Percentiles rank a stretch among this genome's conserved stretches.
phyloP scores from a whole-genome alignment of 768 basidiomycete genomes.

The Termitomyces sp. region DNA sequence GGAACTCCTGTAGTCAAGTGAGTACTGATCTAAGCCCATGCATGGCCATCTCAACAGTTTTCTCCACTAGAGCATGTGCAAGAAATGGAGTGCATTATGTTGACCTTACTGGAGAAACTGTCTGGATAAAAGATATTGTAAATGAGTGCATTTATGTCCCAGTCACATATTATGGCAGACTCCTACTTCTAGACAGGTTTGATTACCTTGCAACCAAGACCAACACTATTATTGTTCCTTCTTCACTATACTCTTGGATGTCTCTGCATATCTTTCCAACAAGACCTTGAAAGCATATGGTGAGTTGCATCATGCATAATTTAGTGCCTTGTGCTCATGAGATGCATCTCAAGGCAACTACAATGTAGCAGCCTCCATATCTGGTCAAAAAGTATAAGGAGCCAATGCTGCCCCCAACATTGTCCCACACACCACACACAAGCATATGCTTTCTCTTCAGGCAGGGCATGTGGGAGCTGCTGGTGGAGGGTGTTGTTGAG shows the following conservation, averaged over 20 bases:
- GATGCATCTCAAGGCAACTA: constrained; percentile 13
- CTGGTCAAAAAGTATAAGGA: constrained; percentile 41
- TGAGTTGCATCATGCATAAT: neutral
- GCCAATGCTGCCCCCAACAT: too few species aligned
- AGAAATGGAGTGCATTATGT: constrained; percentile 75
- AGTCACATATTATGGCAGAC: neutral
- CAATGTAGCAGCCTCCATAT: constrained; percentile 52
- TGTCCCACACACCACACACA: too few species aligned
- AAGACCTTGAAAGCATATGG: constrained; percentile 52
- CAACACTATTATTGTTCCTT: constrained; percentile 71
- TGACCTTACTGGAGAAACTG: constrained; percentile 73
- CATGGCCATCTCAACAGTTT: neutral
- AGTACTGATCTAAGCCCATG: constrained; percentile 15
- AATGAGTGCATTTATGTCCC: constrained; percentile 33
- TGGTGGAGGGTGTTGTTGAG: too few species aligned
- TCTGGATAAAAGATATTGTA: constrained; percentile 64
- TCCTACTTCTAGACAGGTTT: constrained; percentile 35
- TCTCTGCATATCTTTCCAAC: constrained; percentile 62
- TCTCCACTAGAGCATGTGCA: constrained; percentile 56
- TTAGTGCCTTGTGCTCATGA: neutral
- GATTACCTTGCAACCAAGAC: constrained; percentile 68
- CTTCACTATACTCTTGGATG: constrained; percentile 73
- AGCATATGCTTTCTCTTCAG: too few species aligned
- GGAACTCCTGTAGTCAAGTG: constrained; percentile 70
- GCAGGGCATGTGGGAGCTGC: too few species aligned